Conservation (phyloP, 306 rosid species). For the Fragaria vesca region DNA sequence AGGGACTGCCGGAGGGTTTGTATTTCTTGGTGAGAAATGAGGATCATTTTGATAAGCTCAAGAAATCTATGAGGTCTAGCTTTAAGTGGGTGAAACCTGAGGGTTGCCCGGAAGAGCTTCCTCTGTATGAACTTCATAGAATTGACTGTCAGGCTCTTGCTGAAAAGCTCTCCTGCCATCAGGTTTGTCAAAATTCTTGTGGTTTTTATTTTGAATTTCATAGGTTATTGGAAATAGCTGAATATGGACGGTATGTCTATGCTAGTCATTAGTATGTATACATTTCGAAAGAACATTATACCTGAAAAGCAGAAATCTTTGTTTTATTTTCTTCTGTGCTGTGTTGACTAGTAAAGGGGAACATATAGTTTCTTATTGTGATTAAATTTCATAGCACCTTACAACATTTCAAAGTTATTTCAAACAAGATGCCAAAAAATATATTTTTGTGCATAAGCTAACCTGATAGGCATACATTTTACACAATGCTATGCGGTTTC, state of each 20-base stretch:
- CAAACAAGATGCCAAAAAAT: not conserved
- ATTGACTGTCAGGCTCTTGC: conserved; percentile 49
- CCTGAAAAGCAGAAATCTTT: not conserved
- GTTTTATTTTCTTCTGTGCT: not conserved
- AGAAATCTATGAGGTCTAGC: conserved; percentile 53
- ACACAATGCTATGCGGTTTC: not conserved
- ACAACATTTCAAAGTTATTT: not conserved
- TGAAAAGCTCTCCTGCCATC: conserved; percentile 74
- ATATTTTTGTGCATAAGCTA: not conserved
- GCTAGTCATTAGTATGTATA: not conserved
- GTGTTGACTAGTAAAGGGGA: not conserved
- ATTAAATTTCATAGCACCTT: not conserved
- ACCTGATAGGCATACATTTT: not conserved
- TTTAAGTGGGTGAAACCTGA: conserved; percentile 80
- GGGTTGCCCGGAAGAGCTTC: conserved; percentile 75
- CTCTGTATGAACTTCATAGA: conserved; percentile 64
- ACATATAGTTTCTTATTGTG: not conserved
- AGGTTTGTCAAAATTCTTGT: conserved; percentile 40
- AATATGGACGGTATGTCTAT: not conserved
- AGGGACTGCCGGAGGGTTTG: conserved; percentile 68
- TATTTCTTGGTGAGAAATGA: conserved; percentile 89
- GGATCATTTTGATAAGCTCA: conserved; percentile 64
- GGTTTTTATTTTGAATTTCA: conserved; percentile 8
- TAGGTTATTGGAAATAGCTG: conserved; percentile 16
- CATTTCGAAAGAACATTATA: not conserved